Percentiles rank a stretch among this genome's conserved stretches.
Evolutionary conservation across 768 basidiomycete genomes (phyloP).

Genomic region (Leccinum olivaceopallidum): DNA sequence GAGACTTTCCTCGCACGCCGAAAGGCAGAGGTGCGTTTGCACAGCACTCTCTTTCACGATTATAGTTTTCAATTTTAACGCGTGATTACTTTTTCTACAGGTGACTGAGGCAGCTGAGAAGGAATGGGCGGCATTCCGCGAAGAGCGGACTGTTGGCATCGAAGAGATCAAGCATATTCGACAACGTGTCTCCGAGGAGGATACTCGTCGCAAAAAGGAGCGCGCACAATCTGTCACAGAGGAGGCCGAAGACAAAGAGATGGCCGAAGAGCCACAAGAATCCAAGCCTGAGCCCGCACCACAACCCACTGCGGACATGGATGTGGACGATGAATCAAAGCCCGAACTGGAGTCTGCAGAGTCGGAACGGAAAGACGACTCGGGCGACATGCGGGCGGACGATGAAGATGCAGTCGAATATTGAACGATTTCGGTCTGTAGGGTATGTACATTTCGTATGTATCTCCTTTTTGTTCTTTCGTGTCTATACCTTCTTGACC

Average conservation of each 20-base stretch:
- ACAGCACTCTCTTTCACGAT: neutral
- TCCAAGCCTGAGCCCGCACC: slow-evolving; percentile 19
- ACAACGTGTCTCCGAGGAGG: slow-evolving; percentile 66
- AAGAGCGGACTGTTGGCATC: slow-evolving; percentile 58
- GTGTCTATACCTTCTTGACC: slow-evolving; percentile 21
- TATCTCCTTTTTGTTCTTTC: slow-evolving; percentile 15
- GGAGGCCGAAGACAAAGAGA: slow-evolving; percentile 34
- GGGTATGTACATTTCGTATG: slow-evolving; percentile 30
- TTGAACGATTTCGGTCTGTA: slow-evolving; percentile 35
- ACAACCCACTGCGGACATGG: slow-evolving; percentile 33
- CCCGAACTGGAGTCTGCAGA: slow-evolving; percentile 37
- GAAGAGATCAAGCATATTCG: slow-evolving; percentile 64
- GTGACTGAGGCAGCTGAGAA: slow-evolving; percentile 60
- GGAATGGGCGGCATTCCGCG: slow-evolving; percentile 67
- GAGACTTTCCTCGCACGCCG: slow-evolving; percentile 63
- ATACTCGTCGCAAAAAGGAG: slow-evolving; percentile 45
- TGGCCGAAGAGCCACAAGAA: slow-evolving; percentile 29
- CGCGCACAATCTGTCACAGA: slow-evolving; percentile 40
- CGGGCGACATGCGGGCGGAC: slow-evolving; percentile 57
- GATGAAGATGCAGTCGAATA: slow-evolving; percentile 86
- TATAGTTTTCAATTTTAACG: neutral
- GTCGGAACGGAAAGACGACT: slow-evolving; percentile 53
- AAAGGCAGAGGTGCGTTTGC: slow-evolving; percentile 56
- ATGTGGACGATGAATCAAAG: slow-evolving; percentile 38
- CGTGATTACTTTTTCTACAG: slow-evolving; percentile 35